These are phyloP conservation scores for Nannochloropsis gaditana DNA, from an alignment of 108 stramenopile species.

Conservation along the genomic window DNA sequence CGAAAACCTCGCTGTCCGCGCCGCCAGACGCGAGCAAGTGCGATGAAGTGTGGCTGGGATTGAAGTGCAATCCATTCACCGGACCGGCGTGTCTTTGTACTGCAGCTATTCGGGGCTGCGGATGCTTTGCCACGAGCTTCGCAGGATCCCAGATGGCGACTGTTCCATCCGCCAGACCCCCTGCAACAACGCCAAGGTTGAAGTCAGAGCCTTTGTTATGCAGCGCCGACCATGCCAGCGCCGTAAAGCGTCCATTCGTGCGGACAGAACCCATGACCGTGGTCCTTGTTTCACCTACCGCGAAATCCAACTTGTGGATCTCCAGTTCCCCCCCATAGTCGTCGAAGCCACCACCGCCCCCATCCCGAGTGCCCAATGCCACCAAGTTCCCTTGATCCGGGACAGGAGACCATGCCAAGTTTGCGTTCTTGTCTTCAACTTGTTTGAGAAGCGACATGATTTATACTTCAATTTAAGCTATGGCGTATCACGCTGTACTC, in stretches of 20 bases:
- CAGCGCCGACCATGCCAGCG: slow-evolving; percentile 54
- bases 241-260: slow-evolving; percentile 42
- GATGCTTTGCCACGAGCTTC: slow-evolving; percentile 54
- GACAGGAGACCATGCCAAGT: slow-evolving; percentile 55
- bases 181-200: slow-evolving; percentile 73
- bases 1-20: slow-evolving; percentile 66
- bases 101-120: slow-evolving; percentile 54
- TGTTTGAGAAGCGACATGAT: slow-evolving; percentile 56
- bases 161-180: slow-evolving; percentile 90
- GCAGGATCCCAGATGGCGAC: slow-evolving; percentile 81
- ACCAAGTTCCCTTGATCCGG: slow-evolving; percentile 49
- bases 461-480: no score
- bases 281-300: not conserved
- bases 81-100: slow-evolving; percentile 59
- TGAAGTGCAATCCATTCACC: slow-evolving; percentile 76
- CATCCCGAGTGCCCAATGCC: slow-evolving; percentile 58
- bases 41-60: slow-evolving; percentile 64
- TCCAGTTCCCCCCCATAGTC: slow-evolving; percentile 88
- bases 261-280: not conserved
- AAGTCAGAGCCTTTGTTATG: slow-evolving; percentile 44
- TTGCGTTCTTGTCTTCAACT: slow-evolving; percentile 58
- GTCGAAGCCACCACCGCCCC: slow-evolving; percentile 68
- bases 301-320: slow-evolving; percentile 67
- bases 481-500: no score
- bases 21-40: slow-evolving; percentile 76